Conservation (phyloP, 2,329 filamentous ascomycete species). For the Hymenoscyphus albidus region DNA sequence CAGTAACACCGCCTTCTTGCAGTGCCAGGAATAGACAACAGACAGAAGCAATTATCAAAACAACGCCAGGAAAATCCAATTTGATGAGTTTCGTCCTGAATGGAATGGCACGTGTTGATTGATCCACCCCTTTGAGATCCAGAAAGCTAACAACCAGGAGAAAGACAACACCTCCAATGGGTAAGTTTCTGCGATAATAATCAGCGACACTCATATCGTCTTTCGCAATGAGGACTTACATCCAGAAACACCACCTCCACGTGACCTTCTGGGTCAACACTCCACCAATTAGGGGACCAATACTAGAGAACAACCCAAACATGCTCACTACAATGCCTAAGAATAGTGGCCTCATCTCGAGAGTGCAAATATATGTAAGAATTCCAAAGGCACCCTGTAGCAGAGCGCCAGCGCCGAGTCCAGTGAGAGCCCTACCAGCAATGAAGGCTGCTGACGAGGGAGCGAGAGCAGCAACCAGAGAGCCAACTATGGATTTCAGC, state of each 20-base stretch:
- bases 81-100: neutral
- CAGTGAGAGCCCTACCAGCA: conserved; percentile 46
- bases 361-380: conserved; percentile 43
- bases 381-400: conserved; percentile 47
- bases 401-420: conserved; percentile 46
- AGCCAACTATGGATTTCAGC: conserved; percentile 36
- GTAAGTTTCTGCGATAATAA: conserved; percentile 37
- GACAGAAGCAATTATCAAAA: neutral
- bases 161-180: conserved; percentile 25
- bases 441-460: conserved; percentile 43
- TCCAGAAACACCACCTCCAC: conserved; percentile 36
- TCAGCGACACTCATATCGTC: neutral
- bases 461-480: conserved; percentile 44
- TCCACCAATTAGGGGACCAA: conserved; percentile 58
- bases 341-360: conserved; percentile 10
- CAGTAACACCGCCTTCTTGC: neutral
- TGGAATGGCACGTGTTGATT: neutral
- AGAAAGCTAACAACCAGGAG: conserved; percentile 12
- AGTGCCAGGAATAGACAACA: conserved; percentile 1
- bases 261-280: conserved; percentile 51
- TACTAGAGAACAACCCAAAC: conserved; percentile 10
- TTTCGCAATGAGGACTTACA: conserved; percentile 30
- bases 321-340: conserved; percentile 13
- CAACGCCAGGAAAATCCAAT: neutral
- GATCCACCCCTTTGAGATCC: neutral